phyloP scores from a whole-genome alignment of 2,329 filamentous ascomycete genomes.

The Metarhizium anisopliae region DNA sequence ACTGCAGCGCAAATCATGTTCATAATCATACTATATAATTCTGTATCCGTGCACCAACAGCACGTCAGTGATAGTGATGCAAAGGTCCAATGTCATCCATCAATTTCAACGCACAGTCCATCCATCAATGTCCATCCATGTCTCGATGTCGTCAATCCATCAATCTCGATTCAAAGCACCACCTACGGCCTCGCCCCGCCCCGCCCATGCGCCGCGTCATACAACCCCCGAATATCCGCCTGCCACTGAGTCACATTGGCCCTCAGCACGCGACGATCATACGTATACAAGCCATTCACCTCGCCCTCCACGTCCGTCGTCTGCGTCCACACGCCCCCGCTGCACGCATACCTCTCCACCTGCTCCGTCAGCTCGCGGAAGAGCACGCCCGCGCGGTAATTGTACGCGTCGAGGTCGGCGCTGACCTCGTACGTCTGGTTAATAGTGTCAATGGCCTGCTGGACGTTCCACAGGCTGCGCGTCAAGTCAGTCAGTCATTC shows the following conservation, averaged over 20 bases:
- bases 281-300: constrained; percentile 62
- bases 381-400: constrained; percentile 53
- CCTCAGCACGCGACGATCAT: constrained; percentile 53
- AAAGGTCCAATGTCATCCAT: no score
- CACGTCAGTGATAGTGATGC: no score
- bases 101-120: no score
- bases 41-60: no score
- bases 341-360: constrained; percentile 53
- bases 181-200: constrained; percentile 2
- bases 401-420: constrained; percentile 49
- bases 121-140: no score
- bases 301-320: constrained; percentile 69
- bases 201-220: constrained; percentile 38
- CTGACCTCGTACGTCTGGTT: constrained; percentile 62
- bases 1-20: no score
- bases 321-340: constrained; percentile 63
- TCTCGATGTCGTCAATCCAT: no score
- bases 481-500: no score
- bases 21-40: no score
- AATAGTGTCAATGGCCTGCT: constrained; percentile 48
- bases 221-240: constrained; percentile 49
- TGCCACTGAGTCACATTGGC: constrained; percentile 50
- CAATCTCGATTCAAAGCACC: no score
- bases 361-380: constrained; percentile 53
- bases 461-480: constrained; percentile 54